Evolutionary conservation across 805 yeast genomes (phyloP).

Genomic region (Torulaspora maleeae): DNA sequence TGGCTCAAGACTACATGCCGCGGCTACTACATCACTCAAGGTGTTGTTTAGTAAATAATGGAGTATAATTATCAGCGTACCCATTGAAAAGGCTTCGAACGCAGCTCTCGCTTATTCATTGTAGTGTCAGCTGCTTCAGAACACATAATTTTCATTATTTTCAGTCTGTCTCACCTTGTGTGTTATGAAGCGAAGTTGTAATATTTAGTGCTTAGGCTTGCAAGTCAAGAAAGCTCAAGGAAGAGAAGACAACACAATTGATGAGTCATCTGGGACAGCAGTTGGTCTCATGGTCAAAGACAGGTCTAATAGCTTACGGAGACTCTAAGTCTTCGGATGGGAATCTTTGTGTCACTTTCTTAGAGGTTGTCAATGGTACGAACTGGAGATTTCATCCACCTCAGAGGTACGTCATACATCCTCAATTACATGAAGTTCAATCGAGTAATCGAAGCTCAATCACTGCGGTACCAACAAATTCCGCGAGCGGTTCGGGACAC

Average conservation of each 20-base stretch:
- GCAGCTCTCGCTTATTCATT: too few relatives aligned
- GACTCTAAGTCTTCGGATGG: slow-evolving; percentile 37
- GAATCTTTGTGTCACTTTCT: slow-evolving; percentile 54
- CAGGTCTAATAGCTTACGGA: slow-evolving; percentile 76
- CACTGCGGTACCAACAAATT: slow-evolving; percentile 15
- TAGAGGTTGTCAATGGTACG: slow-evolving; percentile 70
- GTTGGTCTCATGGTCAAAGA: slow-evolving; percentile 69
- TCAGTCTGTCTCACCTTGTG: neutral
- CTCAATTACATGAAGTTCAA: slow-evolving; percentile 28
- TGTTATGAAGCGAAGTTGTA: neutral
- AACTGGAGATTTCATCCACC: slow-evolving; percentile 67
- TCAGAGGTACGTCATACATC: slow-evolving; percentile 32
- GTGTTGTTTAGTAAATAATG: too few relatives aligned
- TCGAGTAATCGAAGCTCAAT: slow-evolving; percentile 5
- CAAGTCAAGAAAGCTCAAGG: neutral
- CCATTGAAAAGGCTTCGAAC: neutral
- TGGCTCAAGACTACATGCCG: too few relatives aligned
- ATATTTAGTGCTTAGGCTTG: too few relatives aligned
- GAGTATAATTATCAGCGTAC: neutral
- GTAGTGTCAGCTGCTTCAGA: neutral
- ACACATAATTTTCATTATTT: neutral
- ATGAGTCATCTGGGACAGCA: slow-evolving; percentile 20
- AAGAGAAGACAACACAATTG: neutral
- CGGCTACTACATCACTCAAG: too few relatives aligned
- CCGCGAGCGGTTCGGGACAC: slow-evolving; percentile 12